phyloP scores from a whole-genome alignment of 1,139 yeast species.

The Hyphopichia khmerensis region DNA sequence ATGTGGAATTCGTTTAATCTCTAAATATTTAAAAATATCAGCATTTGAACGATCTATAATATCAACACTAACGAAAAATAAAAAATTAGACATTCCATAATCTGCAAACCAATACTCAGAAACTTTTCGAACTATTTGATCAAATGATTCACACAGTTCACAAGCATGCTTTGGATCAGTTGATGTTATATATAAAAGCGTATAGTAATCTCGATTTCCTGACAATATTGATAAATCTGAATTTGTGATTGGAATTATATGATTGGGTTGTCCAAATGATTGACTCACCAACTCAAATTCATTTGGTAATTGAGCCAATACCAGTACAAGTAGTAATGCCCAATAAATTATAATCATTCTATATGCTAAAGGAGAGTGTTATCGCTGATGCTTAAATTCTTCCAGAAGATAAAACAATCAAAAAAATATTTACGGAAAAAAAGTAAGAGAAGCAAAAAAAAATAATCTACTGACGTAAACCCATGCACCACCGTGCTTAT shows the following conservation, averaged over 20 bases:
- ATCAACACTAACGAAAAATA: slow-evolving; percentile 54
- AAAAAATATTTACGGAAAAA: too few relatives aligned
- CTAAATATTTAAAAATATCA: slow-evolving; percentile 35
- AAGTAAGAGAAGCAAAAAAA: too few relatives aligned
- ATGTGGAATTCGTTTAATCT: slow-evolving; percentile 56
- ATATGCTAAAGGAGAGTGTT: too few relatives aligned
- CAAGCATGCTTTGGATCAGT: slow-evolving; percentile 36
- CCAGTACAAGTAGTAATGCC: not conserved
- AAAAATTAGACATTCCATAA: slow-evolving; percentile 33
- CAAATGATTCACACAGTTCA: slow-evolving; percentile 20
- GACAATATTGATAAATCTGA: slow-evolving; percentile 29
- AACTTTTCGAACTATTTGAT: slow-evolving; percentile 31
- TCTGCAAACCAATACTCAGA: slow-evolving; percentile 45
- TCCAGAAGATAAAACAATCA: too few relatives aligned
- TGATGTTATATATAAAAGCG: slow-evolving; percentile 36
- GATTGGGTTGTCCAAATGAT: slow-evolving; percentile 13
- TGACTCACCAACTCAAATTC: not conserved
- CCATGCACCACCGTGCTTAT: too few relatives aligned
- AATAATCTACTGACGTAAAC: too few relatives aligned
- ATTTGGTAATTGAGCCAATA: not conserved
- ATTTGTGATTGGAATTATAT: slow-evolving; percentile 28
- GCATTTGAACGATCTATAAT: slow-evolving; percentile 39
- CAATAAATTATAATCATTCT: too few relatives aligned
- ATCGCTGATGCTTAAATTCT: too few relatives aligned
- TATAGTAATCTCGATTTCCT: slow-evolving; percentile 39